Evolutionary conservation across 176 grass and related monocot species (phyloP), one percentile per base, ranked within the genome.

Genomic region (Rhynchospora tenuis): DNA sequence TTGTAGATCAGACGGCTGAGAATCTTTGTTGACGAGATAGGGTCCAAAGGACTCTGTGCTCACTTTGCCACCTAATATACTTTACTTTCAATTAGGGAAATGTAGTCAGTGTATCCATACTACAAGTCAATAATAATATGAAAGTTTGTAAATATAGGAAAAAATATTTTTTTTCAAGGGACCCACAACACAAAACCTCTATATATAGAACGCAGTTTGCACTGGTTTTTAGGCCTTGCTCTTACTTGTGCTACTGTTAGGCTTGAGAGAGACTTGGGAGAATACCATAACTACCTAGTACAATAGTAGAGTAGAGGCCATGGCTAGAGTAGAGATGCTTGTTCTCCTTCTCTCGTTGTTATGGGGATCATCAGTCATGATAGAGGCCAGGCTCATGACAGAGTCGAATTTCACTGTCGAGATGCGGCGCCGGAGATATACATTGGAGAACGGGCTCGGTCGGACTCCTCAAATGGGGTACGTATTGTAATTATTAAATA

Each of bases 381-480:
- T 15, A 9, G 91, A 65, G 15, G 63, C 59, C n/a, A 72, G 64
- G 46, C 14, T 57, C 45, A 52, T 47, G 46, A 48, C 7, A 15
- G 81, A 68, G 3, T 75, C 57, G 43, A 92, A 89, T 84, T 80
- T 47, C 79, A 89, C 89, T 26, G 85, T 63, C 15, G 87, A 47
- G 82, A 81, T 81, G 56, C 83, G 83, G 64, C 84, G 26, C 14
- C 81, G 89, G 54, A 81, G 92, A 56, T 60, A 56, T 33, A 67
- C 69, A 9, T 45, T 79, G 14, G 87, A 88, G 79, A 94, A 97
- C 90, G 89, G 95, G 66, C 90, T 91, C 56, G 95, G 87, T 64
- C 56, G 59, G 8, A 91, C 92, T 88, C 95, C 95, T 81, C 95
- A 91, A 78, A 98, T 98, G 95, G 95, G 95, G 95, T 98, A 92